Base-by-base conservation (phyloP, 164 flowering plant species). In the Protea cynaroides region DNA sequence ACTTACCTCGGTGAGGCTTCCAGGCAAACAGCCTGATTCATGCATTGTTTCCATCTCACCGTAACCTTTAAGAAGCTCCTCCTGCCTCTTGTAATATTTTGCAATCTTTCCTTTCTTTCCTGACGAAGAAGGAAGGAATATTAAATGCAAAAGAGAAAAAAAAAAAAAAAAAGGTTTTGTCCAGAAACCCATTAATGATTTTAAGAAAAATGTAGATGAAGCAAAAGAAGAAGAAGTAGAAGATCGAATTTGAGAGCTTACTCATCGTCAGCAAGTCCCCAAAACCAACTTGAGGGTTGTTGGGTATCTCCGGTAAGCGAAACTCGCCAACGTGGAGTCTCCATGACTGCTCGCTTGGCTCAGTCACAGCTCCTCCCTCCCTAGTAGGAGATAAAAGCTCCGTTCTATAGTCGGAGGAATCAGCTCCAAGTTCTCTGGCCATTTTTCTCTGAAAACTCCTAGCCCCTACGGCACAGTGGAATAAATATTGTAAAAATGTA, bases 81-180 rank as follows among this genome's bases (percentile, higher is more conserved):
- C 92, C 68, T 92, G 98, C 63, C 79, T 83, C 78, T 86, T 78
- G 79, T 92, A 92, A 67, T 92, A 92, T 24, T 86, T 84, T 21
- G 87, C 82, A 62, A 92, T 68, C 75, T 84, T 85, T 24, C 80
- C 44, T 53, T 80, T 71, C 66, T 75, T 85, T 68, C 79, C 96
- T 87, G 34, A 64, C 10, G 19, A 49, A 25, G 8, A 58, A 58
- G 23, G n/a, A 53, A 40, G 0, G 14, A 40, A 1, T 12, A 40
- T 8, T 8, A 40, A 40, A 40, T 8, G 9, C 14, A 8, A 29
- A 29, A 29, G 34, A 40, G 46, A 12, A 12, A 40, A 40, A 4
- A 1, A 4, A 40, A 40, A 40, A 1, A 12, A 4, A 40, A 40
- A 12, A 40, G 1, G 34, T 29, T 40, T 40, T 12, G 46, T 8